phyloP scores from a whole-genome alignment of 495 filamentous ascomycete species.

The Amniculicola lignicola region DNA sequence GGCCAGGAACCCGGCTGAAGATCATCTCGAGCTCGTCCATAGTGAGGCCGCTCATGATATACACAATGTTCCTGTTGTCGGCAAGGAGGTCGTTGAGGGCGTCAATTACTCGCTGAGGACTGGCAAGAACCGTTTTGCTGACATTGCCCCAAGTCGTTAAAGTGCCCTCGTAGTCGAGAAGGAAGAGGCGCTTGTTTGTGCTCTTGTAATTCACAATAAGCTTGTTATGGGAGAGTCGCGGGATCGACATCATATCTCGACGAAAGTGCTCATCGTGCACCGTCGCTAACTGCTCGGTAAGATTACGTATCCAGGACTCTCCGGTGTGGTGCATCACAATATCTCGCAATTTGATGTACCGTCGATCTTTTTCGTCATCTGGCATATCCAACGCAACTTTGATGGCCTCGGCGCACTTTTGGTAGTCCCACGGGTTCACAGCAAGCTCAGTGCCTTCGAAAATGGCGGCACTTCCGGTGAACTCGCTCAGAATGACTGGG shows the following conservation, averaged over 20 bases:
- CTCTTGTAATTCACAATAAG: slow-evolving; percentile 63
- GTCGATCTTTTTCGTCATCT: slow-evolving; percentile 63
- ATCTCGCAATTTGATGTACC: slow-evolving; percentile 71
- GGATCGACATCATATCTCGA: slow-evolving; percentile 78
- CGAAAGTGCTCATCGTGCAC: slow-evolving; percentile 79
- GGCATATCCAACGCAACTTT: slow-evolving; percentile 73
- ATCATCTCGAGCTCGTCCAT: slow-evolving; percentile 83
- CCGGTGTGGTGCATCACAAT: slow-evolving; percentile 78
- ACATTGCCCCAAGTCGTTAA: slow-evolving; percentile 79
- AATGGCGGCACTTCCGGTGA: slow-evolving; percentile 83
- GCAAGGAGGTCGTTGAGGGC: slow-evolving; percentile 73
- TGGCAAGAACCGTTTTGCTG: slow-evolving; percentile 74
- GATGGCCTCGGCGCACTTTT: slow-evolving; percentile 78
- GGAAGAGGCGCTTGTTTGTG: slow-evolving; percentile 68
- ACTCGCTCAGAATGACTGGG: slow-evolving; percentile 86
- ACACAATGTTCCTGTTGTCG: slow-evolving; percentile 78
- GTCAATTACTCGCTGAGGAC: slow-evolving; percentile 76
- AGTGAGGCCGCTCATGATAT: slow-evolving; percentile 83
- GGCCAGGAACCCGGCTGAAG: slow-evolving; percentile 70
- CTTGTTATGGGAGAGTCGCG: slow-evolving; percentile 65
- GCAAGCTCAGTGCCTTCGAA: slow-evolving; percentile 73
- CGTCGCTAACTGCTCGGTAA: slow-evolving; percentile 62
- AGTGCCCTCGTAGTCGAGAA: slow-evolving; percentile 90
- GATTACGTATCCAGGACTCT: slow-evolving; percentile 72
- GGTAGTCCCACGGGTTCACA: slow-evolving; percentile 93